A percentile compares a stretch with the other conserved stretches of the same genome.
Conservation (phyloP, 1,284 basidiomycete species). For the Trichosporon sp. region DNA sequence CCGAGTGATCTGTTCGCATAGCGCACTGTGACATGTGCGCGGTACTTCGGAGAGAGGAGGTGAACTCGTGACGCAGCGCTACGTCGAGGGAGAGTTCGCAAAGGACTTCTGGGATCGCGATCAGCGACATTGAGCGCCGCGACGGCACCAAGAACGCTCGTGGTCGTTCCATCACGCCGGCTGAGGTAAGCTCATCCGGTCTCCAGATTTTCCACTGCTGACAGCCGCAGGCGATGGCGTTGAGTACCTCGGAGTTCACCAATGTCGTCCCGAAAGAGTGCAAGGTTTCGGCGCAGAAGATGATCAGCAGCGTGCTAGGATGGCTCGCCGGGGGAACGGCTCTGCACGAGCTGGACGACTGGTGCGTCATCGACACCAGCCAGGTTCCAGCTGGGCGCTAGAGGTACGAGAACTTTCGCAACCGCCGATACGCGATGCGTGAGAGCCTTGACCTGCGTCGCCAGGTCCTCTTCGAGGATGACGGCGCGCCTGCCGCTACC, state of each 20-base stretch:
- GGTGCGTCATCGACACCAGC: not conserved
- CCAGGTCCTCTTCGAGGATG: not conserved
- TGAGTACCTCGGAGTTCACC: not conserved
- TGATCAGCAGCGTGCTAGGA: not conserved
- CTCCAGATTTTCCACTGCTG: not conserved
- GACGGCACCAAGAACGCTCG: not conserved
- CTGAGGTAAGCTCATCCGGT: not conserved
- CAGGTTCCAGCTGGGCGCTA: not conserved
- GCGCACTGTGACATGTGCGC: not conserved
- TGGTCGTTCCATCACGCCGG: not conserved
- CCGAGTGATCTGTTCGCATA: not conserved
- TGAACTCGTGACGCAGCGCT: not conserved
- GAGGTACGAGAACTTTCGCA: not conserved
- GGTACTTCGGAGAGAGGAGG: not conserved
- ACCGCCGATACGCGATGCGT: not conserved
- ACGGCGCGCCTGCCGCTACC: not conserved
- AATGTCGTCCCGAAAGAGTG: not conserved
- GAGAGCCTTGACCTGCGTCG: not conserved
- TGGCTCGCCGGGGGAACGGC: not conserved
- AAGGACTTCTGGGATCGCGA: not conserved
- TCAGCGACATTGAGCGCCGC: not conserved
- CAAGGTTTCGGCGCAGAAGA: not conserved
- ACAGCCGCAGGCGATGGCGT: not conserved
- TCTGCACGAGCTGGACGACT: not conserved
- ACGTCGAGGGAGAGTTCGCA: not conserved